These are phyloP conservation scores for Elsinoe australis DNA, from an alignment of 2,329 filamentous ascomycete species.

Conservation along the genomic window DNA sequence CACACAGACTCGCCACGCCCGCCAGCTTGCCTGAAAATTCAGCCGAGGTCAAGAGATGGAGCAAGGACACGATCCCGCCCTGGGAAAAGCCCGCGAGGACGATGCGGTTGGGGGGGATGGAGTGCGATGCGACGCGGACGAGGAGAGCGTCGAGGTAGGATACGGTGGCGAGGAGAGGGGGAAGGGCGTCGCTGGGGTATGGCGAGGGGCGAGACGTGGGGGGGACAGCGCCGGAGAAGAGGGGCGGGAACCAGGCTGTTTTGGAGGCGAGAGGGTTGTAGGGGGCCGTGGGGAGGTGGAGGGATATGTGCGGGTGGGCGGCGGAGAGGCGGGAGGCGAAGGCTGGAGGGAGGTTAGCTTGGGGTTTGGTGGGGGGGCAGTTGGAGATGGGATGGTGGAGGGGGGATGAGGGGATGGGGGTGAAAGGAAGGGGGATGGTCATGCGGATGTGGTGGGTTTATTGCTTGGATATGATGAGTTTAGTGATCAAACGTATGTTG, in stretches of 20 bases:
- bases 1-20: slow-evolving; percentile 39
- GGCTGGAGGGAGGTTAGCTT: neutral
- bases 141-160: no score
- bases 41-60: slow-evolving; percentile 35
- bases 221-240: slow-evolving; percentile 31
- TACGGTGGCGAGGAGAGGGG: slow-evolving; percentile 36
- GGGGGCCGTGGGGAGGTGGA: slow-evolving; percentile 45
- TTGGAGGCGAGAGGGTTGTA: slow-evolving; percentile 40
- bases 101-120: slow-evolving; percentile 37
- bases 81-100: slow-evolving; percentile 44
- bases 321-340: slow-evolving; percentile 37
- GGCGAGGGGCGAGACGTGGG: slow-evolving; percentile 36
- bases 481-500: no score
- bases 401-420: neutral
- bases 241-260: slow-evolving; percentile 43
- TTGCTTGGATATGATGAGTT: no score
- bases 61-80: slow-evolving; percentile 40
- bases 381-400: neutral
- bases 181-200: slow-evolving; percentile 41
- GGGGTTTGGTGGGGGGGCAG: no score
- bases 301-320: slow-evolving; percentile 43
- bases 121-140: no score
- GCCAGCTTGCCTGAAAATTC: slow-evolving; percentile 36
- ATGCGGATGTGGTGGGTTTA: neutral
- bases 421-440: neutral